Evolutionary conservation across 257 asterid genomes (phyloP), one percentile per base, ranked within the genome.

Genomic region (Nyctanthes arbortristis): DNA sequence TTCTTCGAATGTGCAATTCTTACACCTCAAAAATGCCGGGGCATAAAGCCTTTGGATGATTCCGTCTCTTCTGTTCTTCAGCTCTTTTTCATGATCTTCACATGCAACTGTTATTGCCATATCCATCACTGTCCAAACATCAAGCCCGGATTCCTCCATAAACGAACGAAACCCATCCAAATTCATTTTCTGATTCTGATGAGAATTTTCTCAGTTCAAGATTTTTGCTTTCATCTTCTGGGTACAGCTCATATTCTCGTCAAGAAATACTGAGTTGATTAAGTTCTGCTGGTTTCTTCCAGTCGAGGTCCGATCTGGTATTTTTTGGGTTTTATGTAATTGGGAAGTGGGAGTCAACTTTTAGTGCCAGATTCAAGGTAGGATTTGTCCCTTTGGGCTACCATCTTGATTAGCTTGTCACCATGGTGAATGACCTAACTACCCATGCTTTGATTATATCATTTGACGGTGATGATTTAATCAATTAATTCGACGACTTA

Each of bases 61-160:
- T 24, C 70, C 81, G 34, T 84, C 90, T 69, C 90, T 79, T 43
- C 82, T 68, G 8, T 54, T 72, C 32, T 37, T 74, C 65, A 84
- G 73, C 56, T 82, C 90, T 5, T 47, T 56, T 55, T 66, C 76
- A 61, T 82, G 78, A 77, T 84, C 90, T 40, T 62, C 32, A 16
- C 77, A 74, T 1, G 90, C 90, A 52, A 82, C 45, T 2, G 85
- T 65, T 24, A 84, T 77, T 0, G 85, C 70, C 83, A 80, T 77
- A 28, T 84, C 85, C n/a, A 84, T 82, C 81, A 80, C 79, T 0
- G 73, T 63, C 90, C 90, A 84, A 20, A 84, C 62, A 69, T 84
- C 90, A 30, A 82, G 27, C 13, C 84, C 83, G 0, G 90, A 84
- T 59, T 84, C 87, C 67, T 63, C 58, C 28, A 84, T 61, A 18